Conservation (phyloP, 2,329 filamentous ascomycete genomes). For the Fusarium phyllophilum region DNA sequence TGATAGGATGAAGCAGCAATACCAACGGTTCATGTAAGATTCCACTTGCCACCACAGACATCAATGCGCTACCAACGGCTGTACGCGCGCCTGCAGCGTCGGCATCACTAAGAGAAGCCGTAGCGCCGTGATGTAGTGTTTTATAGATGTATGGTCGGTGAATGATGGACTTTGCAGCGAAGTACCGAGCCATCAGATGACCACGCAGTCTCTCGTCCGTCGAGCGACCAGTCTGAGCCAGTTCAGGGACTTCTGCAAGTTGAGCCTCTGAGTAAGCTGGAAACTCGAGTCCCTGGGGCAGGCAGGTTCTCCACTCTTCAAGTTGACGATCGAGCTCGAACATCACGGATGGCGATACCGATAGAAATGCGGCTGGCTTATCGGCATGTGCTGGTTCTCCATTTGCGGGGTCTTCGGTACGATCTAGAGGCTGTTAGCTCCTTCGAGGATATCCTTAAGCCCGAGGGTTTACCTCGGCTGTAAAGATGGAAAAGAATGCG, state of each 20-base stretch:
- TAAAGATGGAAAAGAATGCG: slow-evolving; percentile 29
- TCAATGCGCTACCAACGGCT: slow-evolving; percentile 4
- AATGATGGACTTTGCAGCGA: slow-evolving; percentile 19
- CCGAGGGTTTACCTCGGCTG: neutral
- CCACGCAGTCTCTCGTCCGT: slow-evolving; percentile 1
- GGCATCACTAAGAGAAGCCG: neutral
- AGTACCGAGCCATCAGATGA: slow-evolving; percentile 10
- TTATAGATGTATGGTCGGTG: slow-evolving; percentile 24
- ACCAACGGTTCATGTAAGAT: slow-evolving; percentile 14
- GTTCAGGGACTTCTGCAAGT: neutral
- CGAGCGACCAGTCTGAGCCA: neutral
- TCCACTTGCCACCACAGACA: neutral
- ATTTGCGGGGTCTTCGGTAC: neutral
- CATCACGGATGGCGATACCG: slow-evolving; percentile 11
- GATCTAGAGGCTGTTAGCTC: neutral
- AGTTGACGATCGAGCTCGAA: slow-evolving; percentile 27
- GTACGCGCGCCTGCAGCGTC: slow-evolving; percentile 1
- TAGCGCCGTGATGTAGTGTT: neutral
- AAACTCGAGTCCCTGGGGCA: slow-evolving; percentile 18
- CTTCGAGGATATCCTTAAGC: too few relatives aligned
- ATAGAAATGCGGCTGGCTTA: neutral
- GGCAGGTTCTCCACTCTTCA: slow-evolving; percentile 26
- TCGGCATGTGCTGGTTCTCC: neutral
- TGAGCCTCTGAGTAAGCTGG: neutral
- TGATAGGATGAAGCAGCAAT: slow-evolving; percentile 23